Conservation (phyloP, 805 yeast species). For the Hanseniaspora nectarophila region DNA sequence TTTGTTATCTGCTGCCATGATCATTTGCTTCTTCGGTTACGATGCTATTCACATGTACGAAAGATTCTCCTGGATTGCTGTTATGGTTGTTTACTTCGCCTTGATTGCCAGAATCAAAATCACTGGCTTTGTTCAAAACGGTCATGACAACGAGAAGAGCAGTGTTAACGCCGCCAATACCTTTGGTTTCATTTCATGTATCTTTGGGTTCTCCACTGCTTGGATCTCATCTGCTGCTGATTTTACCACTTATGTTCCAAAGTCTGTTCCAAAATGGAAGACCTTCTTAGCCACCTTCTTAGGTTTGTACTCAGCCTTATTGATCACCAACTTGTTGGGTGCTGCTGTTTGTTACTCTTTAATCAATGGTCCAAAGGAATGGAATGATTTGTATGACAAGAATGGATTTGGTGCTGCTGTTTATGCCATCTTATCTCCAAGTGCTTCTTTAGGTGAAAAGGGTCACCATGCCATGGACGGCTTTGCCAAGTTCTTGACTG, state of each 20-base stretch:
- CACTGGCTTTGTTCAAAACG: slow-evolving; percentile 51
- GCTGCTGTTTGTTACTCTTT: slow-evolving; percentile 76
- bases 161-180: slow-evolving; percentile 59
- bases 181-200: slow-evolving; percentile 70
- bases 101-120: slow-evolving; percentile 66
- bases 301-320: slow-evolving; percentile 56
- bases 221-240: slow-evolving; percentile 94
- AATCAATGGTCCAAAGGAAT: slow-evolving; percentile 31
- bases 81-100: slow-evolving; percentile 56
- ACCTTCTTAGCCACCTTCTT: slow-evolving; percentile 50
- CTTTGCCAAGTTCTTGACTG: slow-evolving; percentile 83
- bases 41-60: slow-evolving; percentile 69
- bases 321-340: slow-evolving; percentile 66
- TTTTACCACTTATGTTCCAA: slow-evolving; percentile 76
- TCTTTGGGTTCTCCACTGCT: slow-evolving; percentile 84
- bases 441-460: slow-evolving; percentile 33
- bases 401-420: slow-evolving; percentile 70
- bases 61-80: slow-evolving; percentile 83
- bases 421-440: slow-evolving; percentile 60
- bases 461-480: slow-evolving; percentile 62
- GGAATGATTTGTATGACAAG: slow-evolving; percentile 39
- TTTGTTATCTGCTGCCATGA: slow-evolving; percentile 51
- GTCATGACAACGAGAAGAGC: slow-evolving; percentile 40
- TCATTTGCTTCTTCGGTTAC: slow-evolving; percentile 77
- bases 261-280: slow-evolving; percentile 43